These are phyloP conservation scores for Boletus sp. DNA, from an alignment of 768 basidiomycete genomes.

Conservation along the genomic window DNA sequence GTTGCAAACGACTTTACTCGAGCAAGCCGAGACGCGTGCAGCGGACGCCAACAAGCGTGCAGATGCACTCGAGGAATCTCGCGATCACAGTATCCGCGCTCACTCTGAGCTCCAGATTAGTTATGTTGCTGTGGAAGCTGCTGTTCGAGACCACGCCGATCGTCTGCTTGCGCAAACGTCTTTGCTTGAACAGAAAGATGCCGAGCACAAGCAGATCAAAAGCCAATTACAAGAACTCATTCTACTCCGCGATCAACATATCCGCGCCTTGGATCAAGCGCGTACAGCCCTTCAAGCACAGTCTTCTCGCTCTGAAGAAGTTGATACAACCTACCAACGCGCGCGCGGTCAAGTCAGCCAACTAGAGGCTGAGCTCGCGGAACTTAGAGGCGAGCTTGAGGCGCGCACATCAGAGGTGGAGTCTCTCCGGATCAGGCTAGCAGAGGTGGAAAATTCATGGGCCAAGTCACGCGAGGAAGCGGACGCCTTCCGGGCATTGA, in stretches of 20 bases:
- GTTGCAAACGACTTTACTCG: slow-evolving; percentile 71
- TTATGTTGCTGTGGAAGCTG: slow-evolving; percentile 56
- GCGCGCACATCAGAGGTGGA: slow-evolving; percentile 72
- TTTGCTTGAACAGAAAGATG: slow-evolving; percentile 71
- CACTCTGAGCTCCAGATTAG: slow-evolving; percentile 70
- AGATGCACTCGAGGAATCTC: slow-evolving; percentile 67
- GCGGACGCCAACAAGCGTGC: slow-evolving; percentile 73
- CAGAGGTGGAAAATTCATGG: slow-evolving; percentile 88
- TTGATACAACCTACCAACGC: slow-evolving; percentile 70
- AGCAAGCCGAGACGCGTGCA: slow-evolving; percentile 78
- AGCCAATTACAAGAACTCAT: slow-evolving; percentile 71
- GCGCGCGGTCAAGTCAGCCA: slow-evolving; percentile 66
- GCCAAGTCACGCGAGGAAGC: slow-evolving; percentile 91
- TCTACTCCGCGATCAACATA: slow-evolving; percentile 75
- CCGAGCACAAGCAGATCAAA: slow-evolving; percentile 65
- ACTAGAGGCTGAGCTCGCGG: slow-evolving; percentile 75
- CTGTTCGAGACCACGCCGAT: slow-evolving; percentile 75
- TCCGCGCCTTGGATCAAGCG: slow-evolving; percentile 85
- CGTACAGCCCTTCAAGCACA: slow-evolving; percentile 74
- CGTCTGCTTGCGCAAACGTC: slow-evolving; percentile 72
- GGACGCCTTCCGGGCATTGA: slow-evolving; percentile 82
- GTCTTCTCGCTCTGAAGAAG: slow-evolving; percentile 73
- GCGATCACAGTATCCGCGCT: slow-evolving; percentile 60
- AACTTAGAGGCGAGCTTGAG: slow-evolving; percentile 81
- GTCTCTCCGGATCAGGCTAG: slow-evolving; percentile 57